Percentiles rank a stretch among this genome's conserved stretches.
Evolutionary conservation across 306 rosid species (phyloP).

Genomic region (Phaseolus lunatus): DNA sequence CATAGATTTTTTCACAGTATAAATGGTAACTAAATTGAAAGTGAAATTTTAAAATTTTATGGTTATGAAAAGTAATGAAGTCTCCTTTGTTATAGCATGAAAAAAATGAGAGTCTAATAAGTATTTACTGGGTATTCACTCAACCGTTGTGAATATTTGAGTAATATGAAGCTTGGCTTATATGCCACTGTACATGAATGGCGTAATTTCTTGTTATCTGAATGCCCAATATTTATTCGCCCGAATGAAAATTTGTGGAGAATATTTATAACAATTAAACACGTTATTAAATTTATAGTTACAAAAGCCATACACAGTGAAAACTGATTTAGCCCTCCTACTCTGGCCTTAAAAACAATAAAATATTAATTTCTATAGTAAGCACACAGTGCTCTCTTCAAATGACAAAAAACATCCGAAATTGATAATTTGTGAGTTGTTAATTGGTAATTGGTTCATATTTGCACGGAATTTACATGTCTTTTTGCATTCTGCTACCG

Average conservation of each 20-base stretch:
- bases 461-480: background rate
- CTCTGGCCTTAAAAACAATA: slow-evolving; percentile 15
- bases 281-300: background rate
- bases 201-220: slow-evolving; percentile 1
- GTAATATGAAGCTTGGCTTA: slow-evolving; percentile 30
- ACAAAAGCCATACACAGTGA: background rate
- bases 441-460: background rate
- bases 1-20: background rate
- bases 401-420: slow-evolving; percentile 10
- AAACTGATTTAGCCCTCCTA: background rate
- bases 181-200: background rate
- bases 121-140: slow-evolving; percentile 20
- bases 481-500: background rate
- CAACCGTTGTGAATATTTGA: slow-evolving; percentile 10
- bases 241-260: slow-evolving; percentile 3
- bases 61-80: slow-evolving; percentile 7
- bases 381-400: background rate
- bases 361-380: background rate
- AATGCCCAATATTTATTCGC: background rate
- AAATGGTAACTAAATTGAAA: slow-evolving; percentile 2
- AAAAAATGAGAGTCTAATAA: background rate
- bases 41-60: background rate
- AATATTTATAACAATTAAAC: slow-evolving; percentile 19
- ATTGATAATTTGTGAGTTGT: background rate
- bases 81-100: slow-evolving; percentile 1